A percentile compares a stretch with the other conserved stretches of the same genome.
Evolutionary conservation across 2,329 filamentous ascomycete species (phyloP).

Genomic region (Diplodia seriata): DNA sequence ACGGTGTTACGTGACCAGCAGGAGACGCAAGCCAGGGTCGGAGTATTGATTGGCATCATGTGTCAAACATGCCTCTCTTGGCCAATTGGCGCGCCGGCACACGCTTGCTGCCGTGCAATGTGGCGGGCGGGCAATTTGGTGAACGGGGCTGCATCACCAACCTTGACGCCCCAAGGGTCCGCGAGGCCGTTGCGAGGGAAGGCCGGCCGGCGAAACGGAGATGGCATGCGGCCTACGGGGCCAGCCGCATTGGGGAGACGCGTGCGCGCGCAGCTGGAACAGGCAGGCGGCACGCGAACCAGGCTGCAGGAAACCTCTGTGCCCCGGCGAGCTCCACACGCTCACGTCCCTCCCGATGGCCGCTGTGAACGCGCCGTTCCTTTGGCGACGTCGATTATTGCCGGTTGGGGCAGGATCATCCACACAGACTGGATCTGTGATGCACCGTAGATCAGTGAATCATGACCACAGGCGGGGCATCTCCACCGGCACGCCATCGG

Average conservation of each 20-base stretch:
- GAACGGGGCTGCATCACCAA: neutral
- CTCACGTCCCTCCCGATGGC: constrained; percentile 21
- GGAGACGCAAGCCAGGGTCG: constrained; percentile 1
- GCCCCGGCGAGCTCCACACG: constrained; percentile 13
- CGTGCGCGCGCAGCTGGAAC: neutral
- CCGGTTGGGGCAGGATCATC: constrained; percentile 8
- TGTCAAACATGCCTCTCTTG: neutral
- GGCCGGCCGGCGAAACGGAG: constrained; percentile 9
- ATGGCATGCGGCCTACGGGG: neutral
- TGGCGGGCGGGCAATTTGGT: constrained; percentile 2
- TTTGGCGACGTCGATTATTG: constrained; percentile 12
- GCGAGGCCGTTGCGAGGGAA: neutral
- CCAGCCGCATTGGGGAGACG: constrained; percentile 4
- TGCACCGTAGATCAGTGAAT: constrained; percentile 27
- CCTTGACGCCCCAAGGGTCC: neutral
- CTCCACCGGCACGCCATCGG: neutral
- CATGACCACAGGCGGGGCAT: neutral
- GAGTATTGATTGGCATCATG: neutral
- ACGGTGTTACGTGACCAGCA: neutral
- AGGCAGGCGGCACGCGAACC: constrained; percentile 6
- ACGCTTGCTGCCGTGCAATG: constrained; percentile 1
- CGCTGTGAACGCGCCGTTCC: constrained; percentile 7
- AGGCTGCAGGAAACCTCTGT: constrained; percentile 11
- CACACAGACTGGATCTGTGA: constrained; percentile 17
- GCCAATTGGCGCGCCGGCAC: neutral